Conservation (phyloP, 202 grass and related monocot species). For the Zoysia matrella region DNA sequence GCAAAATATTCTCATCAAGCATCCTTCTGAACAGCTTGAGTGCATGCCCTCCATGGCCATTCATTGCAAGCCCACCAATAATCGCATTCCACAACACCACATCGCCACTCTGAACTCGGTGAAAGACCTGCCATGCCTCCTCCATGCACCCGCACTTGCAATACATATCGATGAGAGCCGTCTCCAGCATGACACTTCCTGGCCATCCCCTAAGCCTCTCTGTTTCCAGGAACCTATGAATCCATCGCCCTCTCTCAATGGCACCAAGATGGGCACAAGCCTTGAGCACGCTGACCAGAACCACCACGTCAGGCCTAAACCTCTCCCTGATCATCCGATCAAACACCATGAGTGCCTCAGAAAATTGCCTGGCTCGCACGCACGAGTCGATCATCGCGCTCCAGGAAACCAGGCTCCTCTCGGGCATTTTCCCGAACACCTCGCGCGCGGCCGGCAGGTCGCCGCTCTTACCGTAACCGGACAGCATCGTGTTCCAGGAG, state of each 20-base stretch:
- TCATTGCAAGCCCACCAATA: slow-evolving; percentile 66
- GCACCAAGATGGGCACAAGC: slow-evolving; percentile 54
- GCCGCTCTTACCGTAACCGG: slow-evolving; percentile 50
- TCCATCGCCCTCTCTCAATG: slow-evolving; percentile 48
- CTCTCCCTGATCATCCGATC: slow-evolving; percentile 50
- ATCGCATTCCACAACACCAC: slow-evolving; percentile 75
- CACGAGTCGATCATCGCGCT: slow-evolving; percentile 64
- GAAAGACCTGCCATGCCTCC: slow-evolving; percentile 54
- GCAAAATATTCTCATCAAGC: slow-evolving; percentile 44
- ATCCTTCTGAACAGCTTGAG: slow-evolving; percentile 56
- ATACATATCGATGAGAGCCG: slow-evolving; percentile 74
- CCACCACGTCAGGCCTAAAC: slow-evolving; percentile 50
- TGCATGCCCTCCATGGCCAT: slow-evolving; percentile 46
- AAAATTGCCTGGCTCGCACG: slow-evolving; percentile 40
- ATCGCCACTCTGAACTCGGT: slow-evolving; percentile 35
- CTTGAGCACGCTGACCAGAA: slow-evolving; percentile 61
- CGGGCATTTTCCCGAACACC: slow-evolving; percentile 66
- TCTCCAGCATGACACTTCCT: slow-evolving; percentile 55
- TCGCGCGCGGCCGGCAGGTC: slow-evolving; percentile 45
- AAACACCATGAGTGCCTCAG: slow-evolving; percentile 52
- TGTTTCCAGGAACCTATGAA: slow-evolving; percentile 48
- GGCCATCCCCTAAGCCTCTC: slow-evolving; percentile 18
- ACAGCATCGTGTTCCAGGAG: slow-evolving; percentile 74
- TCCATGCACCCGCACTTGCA: slow-evolving; percentile 67
- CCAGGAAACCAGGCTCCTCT: slow-evolving; percentile 61